Conservation (phyloP, 805 yeast species). For the Nakazawaea pomicola region DNA sequence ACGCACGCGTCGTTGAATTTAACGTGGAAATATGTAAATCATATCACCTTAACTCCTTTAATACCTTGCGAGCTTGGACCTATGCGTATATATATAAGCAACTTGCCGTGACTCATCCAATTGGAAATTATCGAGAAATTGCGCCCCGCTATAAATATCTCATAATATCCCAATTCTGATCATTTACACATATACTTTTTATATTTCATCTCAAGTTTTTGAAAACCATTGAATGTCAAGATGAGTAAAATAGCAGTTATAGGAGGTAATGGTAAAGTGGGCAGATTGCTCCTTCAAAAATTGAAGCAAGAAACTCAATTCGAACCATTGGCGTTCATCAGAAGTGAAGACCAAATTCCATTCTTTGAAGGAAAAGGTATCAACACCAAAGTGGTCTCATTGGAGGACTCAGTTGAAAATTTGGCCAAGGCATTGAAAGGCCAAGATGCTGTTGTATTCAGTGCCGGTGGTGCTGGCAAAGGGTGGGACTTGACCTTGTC, state of each 20-base stretch:
- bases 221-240: conserved; percentile 16
- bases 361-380: conserved; percentile 34
- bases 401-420: conserved; percentile 30
- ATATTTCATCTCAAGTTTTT: no score
- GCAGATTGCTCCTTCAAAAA: conserved; percentile 36
- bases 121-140: no score
- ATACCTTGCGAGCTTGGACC: no score
- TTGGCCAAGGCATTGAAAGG: conserved; percentile 37
- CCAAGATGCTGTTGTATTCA: conserved; percentile 51
- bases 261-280: conserved; percentile 65
- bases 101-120: no score
- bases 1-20: no score
- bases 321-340: conserved; percentile 38
- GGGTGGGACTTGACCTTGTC: conserved; percentile 38
- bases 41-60: no score
- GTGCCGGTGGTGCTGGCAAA: conserved; percentile 61
- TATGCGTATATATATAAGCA: no score
- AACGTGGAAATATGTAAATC: no score
- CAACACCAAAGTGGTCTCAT: conserved; percentile 31
- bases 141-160: no score
- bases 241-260: conserved; percentile 43
- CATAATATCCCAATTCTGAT: no score
- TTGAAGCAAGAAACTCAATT: conserved; percentile 26
- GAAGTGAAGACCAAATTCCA: conserved; percentile 40
- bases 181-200: no score